Percentiles rank a stretch among this genome's conserved stretches.
Conservation (phyloP, 768 basidiomycete species). For the Lepiota brunneoincarnata region DNA sequence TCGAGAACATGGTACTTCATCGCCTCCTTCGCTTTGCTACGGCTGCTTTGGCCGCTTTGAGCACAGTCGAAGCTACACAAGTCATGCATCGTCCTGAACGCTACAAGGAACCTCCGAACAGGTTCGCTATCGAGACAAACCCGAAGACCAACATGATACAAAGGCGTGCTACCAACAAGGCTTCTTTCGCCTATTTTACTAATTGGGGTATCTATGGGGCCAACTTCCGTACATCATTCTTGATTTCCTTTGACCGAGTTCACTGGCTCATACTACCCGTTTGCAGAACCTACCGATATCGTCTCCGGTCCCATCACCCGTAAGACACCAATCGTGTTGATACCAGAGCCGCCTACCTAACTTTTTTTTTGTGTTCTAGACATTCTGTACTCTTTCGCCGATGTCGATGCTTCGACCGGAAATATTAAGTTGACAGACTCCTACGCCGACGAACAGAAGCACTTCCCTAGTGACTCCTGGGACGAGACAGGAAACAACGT, state of each 20-base stretch:
- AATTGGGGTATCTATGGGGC: slow-evolving; percentile 67
- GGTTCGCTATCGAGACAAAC: slow-evolving; percentile 28
- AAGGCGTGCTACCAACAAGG: slow-evolving; percentile 36
- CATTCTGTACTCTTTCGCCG: slow-evolving; percentile 79
- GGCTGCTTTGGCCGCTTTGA: slow-evolving; percentile 22
- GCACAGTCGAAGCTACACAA: slow-evolving; percentile 39
- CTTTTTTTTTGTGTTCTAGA: slow-evolving; percentile 25
- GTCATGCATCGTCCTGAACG: slow-evolving; percentile 50
- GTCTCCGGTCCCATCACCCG: slow-evolving; percentile 62
- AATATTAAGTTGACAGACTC: slow-evolving; percentile 63
- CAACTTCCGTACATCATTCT: slow-evolving; percentile 50
- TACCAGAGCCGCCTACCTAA: neutral
- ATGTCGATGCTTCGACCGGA: slow-evolving; percentile 61
- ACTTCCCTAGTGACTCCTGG: slow-evolving; percentile 72
- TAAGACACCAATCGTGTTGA: slow-evolving; percentile 20
- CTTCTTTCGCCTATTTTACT: slow-evolving; percentile 52
- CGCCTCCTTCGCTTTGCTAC: slow-evolving; percentile 22
- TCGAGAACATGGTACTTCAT: slow-evolving; percentile 15
- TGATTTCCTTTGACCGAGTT: slow-evolving; percentile 5
- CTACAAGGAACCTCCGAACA: slow-evolving; percentile 39
- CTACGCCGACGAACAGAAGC: slow-evolving; percentile 80
- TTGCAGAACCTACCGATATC: slow-evolving; percentile 63
- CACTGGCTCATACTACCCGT: neutral
- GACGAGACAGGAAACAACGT: slow-evolving; percentile 72
- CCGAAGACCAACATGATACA: slow-evolving; percentile 39